These are phyloP conservation scores for Candida vartiovaarae DNA, from an alignment of 805 yeast species.

Conservation along the genomic window DNA sequence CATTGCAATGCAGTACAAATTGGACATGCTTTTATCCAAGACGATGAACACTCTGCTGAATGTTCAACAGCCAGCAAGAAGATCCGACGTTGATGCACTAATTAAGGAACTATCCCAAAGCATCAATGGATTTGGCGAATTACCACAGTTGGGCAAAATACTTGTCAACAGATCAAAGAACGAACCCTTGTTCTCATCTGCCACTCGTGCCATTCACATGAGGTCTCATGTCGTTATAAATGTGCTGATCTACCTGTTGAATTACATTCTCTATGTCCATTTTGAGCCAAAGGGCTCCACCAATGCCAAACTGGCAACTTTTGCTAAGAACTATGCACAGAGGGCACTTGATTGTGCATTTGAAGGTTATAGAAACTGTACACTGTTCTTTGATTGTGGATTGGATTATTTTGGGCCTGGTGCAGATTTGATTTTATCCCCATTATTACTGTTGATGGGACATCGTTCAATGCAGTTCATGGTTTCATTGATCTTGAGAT, in stretches of 20 bases:
- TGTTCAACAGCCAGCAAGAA: conserved; percentile 34
- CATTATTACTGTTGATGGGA: conserved; percentile 43
- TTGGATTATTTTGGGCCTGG: conserved; percentile 29
- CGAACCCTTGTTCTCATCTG: conserved; percentile 22
- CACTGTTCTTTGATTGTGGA: conserved; percentile 33
- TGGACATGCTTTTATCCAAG: conserved; percentile 35
- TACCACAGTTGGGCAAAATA: conserved; percentile 28
- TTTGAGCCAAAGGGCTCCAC: conserved; percentile 35
- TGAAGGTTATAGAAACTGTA: conserved; percentile 36
- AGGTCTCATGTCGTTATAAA: conserved; percentile 34
- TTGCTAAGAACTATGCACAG: conserved; percentile 36
- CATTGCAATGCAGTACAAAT: conserved; percentile 38
- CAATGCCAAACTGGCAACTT: conserved; percentile 26
- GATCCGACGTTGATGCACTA: conserved; percentile 31
- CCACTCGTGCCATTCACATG: conserved; percentile 33
- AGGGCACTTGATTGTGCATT: conserved; percentile 34
- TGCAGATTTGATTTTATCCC: conserved; percentile 41
- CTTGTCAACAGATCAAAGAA: conserved; percentile 17
- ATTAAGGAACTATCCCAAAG: conserved; percentile 27
- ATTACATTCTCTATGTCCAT: conserved; percentile 40
- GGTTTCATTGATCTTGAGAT: conserved; percentile 47
- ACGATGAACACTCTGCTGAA: conserved; percentile 32
- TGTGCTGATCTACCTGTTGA: conserved; percentile 42
- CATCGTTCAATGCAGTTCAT: conserved; percentile 52
- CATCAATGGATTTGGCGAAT: conserved; percentile 28